Evolutionary conservation across 176 grass and related monocot species (phyloP), one percentile per base, ranked within the genome.

Genomic region (Aegilops longissima): DNA sequence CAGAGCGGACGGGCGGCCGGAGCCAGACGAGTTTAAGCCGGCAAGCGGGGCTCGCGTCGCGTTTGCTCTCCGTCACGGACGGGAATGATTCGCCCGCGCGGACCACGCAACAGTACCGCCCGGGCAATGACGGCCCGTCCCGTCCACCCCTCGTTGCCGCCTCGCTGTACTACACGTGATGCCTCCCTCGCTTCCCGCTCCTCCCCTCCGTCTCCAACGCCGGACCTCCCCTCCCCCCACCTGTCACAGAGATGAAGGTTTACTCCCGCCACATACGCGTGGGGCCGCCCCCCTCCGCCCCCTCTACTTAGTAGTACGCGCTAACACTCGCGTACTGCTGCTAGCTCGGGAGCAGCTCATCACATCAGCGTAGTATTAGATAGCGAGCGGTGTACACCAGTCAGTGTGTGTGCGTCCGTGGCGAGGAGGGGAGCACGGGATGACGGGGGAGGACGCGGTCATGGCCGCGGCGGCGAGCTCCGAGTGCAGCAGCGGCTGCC

Each of bases 401-500:
- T 30, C 23, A 5, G 25, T 39, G 12, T 5, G 8, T 1, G 47
- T 30, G 64, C 24, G 63, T 5, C 36, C 61, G 61, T 64, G 71
- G 70, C 49, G 47, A 14, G 47, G 42, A 80, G 58, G 34, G 25
- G 70, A 23, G 83, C 56, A 62, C 45, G 56, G 18, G 56, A 59
- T 21, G 16, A 21, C 5, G 34, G 18, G 20, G 34, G 34, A 38
- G 68, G 68, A 42, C 72, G 72, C 42, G 72, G 45, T 6, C 42
- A 49, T 75, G 72, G 72, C 42, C n/a, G 71, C n/a, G 6, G 91
- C 88, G 61, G 82, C 82, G 80, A 91, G 90, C 77, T 99, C 94
- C 25, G 94, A 94, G 67, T 99, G 92, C 89, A 99, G 94, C 94
- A 93, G 97, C 79, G 97, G 97, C 23, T 97, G 97, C 85, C 97